These are phyloP conservation scores for Neurospora tetrasperma DNA, from an alignment of 495 filamentous ascomycete species.

Conservation along the genomic window DNA sequence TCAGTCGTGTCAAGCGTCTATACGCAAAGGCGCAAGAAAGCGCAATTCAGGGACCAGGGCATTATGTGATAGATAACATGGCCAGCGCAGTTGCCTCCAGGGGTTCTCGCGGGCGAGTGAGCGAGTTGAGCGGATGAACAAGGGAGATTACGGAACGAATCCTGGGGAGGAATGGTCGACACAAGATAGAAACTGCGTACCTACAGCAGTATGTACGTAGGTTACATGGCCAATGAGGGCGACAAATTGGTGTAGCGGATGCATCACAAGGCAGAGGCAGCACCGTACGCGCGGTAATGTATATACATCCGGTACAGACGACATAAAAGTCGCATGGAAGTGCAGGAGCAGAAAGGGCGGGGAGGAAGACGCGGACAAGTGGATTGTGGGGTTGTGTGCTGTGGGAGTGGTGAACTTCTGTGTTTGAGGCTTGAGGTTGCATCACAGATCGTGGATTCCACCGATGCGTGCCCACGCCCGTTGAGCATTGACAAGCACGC, in stretches of 20 bases:
- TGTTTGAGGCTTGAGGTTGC: not conserved
- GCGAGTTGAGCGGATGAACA: not conserved
- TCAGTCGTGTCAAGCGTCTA: not conserved
- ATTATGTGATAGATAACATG: not conserved
- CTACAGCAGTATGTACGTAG: not conserved
- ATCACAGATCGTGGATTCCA: not conserved
- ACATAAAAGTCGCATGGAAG: not conserved
- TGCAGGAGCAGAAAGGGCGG: not conserved
- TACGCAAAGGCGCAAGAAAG: not conserved
- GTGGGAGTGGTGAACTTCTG: not conserved
- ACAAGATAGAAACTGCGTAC: not conserved
- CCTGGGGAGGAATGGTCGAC: not conserved
- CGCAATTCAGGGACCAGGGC: not conserved
- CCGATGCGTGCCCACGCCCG: not conserved
- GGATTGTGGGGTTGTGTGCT: not conserved
- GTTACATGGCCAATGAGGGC: not conserved
- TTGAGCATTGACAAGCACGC: not conserved
- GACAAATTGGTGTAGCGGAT: not conserved
- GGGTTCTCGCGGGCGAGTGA: not conserved
- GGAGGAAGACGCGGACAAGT: not conserved
- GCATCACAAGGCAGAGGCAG: not conserved
- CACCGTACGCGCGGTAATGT: not conserved
- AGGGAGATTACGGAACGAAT: not conserved
- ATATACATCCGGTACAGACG: not conserved
- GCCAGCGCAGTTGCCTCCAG: not conserved